Conservation (phyloP, 345 rosid genomes). For the Gossypium anomalum region DNA sequence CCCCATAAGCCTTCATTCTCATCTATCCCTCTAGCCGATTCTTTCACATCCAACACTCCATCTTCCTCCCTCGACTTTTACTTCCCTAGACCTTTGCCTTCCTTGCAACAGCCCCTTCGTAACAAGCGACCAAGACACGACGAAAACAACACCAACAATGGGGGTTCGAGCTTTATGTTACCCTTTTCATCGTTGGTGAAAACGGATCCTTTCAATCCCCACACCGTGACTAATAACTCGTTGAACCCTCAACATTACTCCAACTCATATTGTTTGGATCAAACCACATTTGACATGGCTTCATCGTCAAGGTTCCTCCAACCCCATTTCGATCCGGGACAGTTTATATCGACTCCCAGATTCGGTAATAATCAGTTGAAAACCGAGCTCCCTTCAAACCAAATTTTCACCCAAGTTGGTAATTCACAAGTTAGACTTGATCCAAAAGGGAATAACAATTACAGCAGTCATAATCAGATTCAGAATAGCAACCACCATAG, state of each 20-base stretch:
- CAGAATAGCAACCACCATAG: not conserved
- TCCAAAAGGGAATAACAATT: constrained; percentile 11
- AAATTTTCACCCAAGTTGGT: constrained; percentile 29
- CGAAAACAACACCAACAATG: not conserved
- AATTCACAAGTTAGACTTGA: constrained; percentile 14
- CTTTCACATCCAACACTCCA: not conserved
- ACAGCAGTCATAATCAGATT: not conserved
- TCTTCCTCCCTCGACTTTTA: constrained; percentile 17
- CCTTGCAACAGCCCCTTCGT: constrained; percentile 40
- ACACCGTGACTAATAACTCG: constrained; percentile 11
- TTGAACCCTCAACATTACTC: constrained; percentile 13
- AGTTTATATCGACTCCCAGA: constrained; percentile 21
- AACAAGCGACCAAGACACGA: constrained; percentile 28
- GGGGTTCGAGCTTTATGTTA: constrained; percentile 19
- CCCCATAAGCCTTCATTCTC: constrained; percentile 31
- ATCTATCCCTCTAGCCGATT: constrained; percentile 42
- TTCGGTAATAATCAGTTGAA: constrained; percentile 26
- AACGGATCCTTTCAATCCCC: constrained; percentile 25
- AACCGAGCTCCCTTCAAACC: constrained; percentile 83
- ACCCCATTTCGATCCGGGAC: constrained; percentile 29
- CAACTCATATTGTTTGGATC: constrained; percentile 26
- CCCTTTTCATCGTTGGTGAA: constrained; percentile 32
- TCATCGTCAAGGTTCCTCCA: constrained; percentile 18
- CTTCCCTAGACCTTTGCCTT: constrained; percentile 41
- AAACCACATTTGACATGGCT: constrained; percentile 7